phyloP scores from a whole-genome alignment of 441 rosid species.

The Geranium incanum region DNA sequence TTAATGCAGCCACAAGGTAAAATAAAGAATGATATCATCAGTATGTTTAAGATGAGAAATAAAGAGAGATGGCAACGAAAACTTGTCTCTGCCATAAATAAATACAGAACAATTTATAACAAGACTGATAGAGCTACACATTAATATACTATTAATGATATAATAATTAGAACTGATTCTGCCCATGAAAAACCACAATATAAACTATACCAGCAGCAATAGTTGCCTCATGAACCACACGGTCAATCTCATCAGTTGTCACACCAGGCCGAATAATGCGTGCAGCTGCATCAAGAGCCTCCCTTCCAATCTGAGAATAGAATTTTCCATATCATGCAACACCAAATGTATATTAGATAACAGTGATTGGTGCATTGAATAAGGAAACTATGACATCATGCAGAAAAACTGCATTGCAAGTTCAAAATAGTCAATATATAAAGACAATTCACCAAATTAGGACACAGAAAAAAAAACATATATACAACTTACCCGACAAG shows the following conservation, averaged over 20 bases:
- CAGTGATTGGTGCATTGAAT: background rate
- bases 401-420: background rate
- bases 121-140: background rate
- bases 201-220: conserved; percentile 62
- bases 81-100: background rate
- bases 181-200: background rate
- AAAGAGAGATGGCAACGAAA: background rate
- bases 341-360: background rate
- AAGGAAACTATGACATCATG: background rate
- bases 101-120: background rate
- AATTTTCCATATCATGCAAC: conserved; percentile 12
- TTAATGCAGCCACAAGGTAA: background rate
- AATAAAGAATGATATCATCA: background rate
- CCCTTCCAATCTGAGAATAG: conserved; percentile 61
- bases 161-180: conserved; percentile 4
- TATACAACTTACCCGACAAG: conserved; percentile 59
- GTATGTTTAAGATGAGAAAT: background rate
- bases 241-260: conserved; percentile 93
- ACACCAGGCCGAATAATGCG: conserved; percentile 66
- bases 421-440: conserved; percentile 1
- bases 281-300: conserved; percentile 89
- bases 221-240: conserved; percentile 82
- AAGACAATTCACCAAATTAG: background rate
- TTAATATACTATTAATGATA: background rate
- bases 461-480: background rate